Percentiles rank a stretch among this genome's conserved stretches.
Conservation (phyloP, 2,329 filamentous ascomycete genomes). For the Aspergillus fructus region DNA sequence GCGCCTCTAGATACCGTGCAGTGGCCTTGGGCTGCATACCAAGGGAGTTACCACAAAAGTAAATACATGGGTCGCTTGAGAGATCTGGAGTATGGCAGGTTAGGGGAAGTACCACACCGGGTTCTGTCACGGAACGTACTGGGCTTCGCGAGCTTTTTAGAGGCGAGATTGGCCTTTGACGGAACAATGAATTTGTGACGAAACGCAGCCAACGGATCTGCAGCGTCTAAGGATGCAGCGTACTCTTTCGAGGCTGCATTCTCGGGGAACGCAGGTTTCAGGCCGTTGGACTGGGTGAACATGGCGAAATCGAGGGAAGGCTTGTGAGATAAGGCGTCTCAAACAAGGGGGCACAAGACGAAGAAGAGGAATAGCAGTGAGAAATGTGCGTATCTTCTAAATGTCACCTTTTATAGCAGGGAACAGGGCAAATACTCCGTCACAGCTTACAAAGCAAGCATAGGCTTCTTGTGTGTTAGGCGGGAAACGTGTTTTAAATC, state of each 20-base stretch:
- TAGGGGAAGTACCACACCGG: constrained; percentile 3
- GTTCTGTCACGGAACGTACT: constrained; percentile 20
- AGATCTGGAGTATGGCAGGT: constrained; percentile 25
- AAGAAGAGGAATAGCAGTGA: background rate
- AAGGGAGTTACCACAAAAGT: constrained; percentile 86
- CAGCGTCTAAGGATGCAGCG: constrained; percentile 54
- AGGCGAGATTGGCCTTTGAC: constrained; percentile 68
- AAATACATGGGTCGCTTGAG: constrained; percentile 53
- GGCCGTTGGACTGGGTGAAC: constrained; percentile 6
- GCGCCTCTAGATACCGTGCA: constrained; percentile 63
- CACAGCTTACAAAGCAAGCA: no score
- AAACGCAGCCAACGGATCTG: constrained; percentile 59
- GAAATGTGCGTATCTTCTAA: background rate
- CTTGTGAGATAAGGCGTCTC: background rate
- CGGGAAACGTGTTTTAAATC: no score
- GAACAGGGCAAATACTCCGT: background rate
- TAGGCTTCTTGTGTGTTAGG: no score
- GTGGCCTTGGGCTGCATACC: constrained; percentile 76
- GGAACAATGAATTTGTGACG: constrained; percentile 75
- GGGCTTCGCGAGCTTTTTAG: constrained; percentile 55
- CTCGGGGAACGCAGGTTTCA: constrained; percentile 30
- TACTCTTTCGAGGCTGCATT: constrained; percentile 36
- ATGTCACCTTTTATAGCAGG: constrained; percentile 1
- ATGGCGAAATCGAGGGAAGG: constrained; percentile 11
- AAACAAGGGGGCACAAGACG: background rate